phyloP scores from a whole-genome alignment of 2,329 filamentous ascomycete species.

The Cryphonectria carpinicola region DNA sequence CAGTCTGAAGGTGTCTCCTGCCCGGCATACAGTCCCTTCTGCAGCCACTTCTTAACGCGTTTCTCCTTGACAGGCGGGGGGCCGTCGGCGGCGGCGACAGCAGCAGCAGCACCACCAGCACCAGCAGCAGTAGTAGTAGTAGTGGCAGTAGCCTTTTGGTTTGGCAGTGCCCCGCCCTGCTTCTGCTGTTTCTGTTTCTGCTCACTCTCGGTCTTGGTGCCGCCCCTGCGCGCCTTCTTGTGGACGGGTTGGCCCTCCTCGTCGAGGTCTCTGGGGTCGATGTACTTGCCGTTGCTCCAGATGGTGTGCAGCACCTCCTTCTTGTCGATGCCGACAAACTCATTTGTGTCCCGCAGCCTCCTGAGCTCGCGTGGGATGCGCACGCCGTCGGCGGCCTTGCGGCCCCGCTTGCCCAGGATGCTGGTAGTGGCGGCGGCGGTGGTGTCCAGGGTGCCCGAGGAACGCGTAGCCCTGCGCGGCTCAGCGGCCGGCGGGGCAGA shows the following conservation, averaged over 20 bases:
- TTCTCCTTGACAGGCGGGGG: slow-evolving; percentile 45
- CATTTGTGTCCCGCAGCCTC: slow-evolving; percentile 65
- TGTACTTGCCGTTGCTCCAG: slow-evolving; percentile 68
- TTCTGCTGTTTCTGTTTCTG: background rate
- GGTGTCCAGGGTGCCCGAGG: slow-evolving; percentile 44
- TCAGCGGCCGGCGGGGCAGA: slow-evolving; percentile 31
- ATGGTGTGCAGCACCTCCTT: slow-evolving; percentile 61
- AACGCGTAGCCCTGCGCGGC: slow-evolving; percentile 51
- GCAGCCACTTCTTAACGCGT: slow-evolving; percentile 74
- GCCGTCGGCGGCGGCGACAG: slow-evolving; percentile 41
- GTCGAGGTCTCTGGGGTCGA: slow-evolving; percentile 47
- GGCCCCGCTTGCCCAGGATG: slow-evolving; percentile 64
- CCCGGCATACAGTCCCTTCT: slow-evolving; percentile 84
- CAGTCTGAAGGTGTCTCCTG: slow-evolving; percentile 63
- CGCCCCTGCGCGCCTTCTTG: slow-evolving; percentile 40
- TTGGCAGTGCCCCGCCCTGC: slow-evolving; percentile 24
- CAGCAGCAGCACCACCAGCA: slow-evolving; percentile 45
- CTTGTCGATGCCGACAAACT: slow-evolving; percentile 63
- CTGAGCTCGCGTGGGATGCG: slow-evolving; percentile 61
- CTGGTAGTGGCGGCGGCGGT: slow-evolving; percentile 52
- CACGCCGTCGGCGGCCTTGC: slow-evolving; percentile 56
- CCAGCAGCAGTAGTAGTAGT: too few species aligned
- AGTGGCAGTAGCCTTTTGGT: slow-evolving; percentile 38
- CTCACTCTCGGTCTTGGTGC: slow-evolving; percentile 26
- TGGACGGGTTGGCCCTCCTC: slow-evolving; percentile 43